Base-by-base conservation (phyloP, 1,284 basidiomycete genomes). In the Cutaneotrichosporon arboriforme region DNA sequence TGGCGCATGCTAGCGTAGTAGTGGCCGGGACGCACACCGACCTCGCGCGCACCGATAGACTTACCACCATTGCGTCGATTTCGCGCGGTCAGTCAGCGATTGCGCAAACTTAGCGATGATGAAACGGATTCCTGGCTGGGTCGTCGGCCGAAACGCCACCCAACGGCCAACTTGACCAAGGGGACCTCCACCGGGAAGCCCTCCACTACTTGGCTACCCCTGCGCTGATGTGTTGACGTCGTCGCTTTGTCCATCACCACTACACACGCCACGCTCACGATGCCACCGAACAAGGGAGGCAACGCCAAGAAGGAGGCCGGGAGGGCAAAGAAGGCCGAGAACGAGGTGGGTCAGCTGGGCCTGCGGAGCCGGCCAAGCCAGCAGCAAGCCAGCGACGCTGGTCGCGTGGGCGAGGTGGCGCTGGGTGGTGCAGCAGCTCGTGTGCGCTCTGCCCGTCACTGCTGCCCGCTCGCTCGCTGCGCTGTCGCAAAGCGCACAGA, bases 221-320 rank as follows among this genome's bases (percentile, higher is more conserved):
- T 33, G 42, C 42, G 31, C 42, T 23, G 22, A 35, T 23, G 31
- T 21, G 34, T 23, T 14, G 39, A 35, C 46, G 14, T 17, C n/a
- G 21, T 20, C 37, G 34, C 37, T 5, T 43, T 35, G 13, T 34
- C 26, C 43, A 35, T 18, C 38, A 35, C 17, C 46, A 45, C 23
- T 45, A 54, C 1, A 34, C 17, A 36, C 22, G 17, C 26, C 26
- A 7, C 22, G 44, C 36, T 34, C 48, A 63, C 26, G 8, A 91
- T 91, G 90, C 74, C 89, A 54, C 89, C 90, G 1, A 88, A 86
- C 69, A 87, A 87, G 66, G 72, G 73, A 54, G 83, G 81, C 64
- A 92, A 90, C 79, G 80, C 87, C 59, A 93, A 92, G 83, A 91
- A 92, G 72, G 90, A 92, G 72, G 76, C 82, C 31, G 90, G 90